A percentile compares a stretch with the other conserved stretches of the same genome.
Evolutionary conservation across 495 filamentous ascomycete species (phyloP).

Genomic region (Pyrenula aspistea): DNA sequence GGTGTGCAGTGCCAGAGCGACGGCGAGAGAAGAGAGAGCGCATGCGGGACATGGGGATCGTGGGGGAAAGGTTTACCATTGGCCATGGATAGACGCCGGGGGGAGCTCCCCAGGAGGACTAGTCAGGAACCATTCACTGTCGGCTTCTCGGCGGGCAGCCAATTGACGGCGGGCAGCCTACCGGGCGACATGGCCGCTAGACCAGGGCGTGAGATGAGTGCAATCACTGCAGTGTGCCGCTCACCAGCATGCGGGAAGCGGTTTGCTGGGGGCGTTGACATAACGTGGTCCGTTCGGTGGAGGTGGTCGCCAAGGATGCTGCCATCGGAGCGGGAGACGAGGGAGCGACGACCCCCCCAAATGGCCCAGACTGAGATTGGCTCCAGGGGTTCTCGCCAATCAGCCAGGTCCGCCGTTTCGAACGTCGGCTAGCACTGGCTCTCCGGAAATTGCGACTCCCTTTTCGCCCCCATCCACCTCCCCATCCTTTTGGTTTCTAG

Average conservation of each 20-base stretch:
- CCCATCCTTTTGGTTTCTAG: too few species aligned
- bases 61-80: not conserved
- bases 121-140: not conserved
- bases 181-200: not conserved
- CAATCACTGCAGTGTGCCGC: too few species aligned
- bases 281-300: not conserved
- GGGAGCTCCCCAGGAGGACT: not conserved
- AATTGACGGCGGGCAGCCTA: not conserved
- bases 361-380: not conserved
- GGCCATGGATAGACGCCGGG: not conserved
- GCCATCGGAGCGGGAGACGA: not conserved
- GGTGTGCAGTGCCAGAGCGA: not conserved
- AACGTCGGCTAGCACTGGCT: too few species aligned
- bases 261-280: not conserved
- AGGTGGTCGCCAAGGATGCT: not conserved
- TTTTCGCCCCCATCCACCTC: not conserved
- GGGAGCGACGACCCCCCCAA: not conserved
- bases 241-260: not conserved
- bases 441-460: not conserved
- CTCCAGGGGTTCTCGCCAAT: not conserved
- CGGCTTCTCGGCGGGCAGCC: not conserved
- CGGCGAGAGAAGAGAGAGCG: not conserved
- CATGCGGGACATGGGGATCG: not conserved
- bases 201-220: not conserved
- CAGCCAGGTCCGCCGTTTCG: not conserved